Base-by-base conservation (phyloP, 768 basidiomycete genomes). In the Rossbeevera mucosa region DNA sequence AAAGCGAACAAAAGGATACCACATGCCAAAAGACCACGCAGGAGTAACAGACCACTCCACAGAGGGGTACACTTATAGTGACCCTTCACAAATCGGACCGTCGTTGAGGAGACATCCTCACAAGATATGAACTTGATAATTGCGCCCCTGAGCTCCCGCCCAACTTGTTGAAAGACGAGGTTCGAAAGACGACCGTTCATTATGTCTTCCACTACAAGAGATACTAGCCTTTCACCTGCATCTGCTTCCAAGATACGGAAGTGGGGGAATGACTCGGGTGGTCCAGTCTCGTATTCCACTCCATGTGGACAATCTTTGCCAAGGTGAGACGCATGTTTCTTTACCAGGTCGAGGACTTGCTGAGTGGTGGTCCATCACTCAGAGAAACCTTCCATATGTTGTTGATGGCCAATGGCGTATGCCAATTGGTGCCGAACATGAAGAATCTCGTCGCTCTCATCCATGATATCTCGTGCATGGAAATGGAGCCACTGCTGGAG, bases 401-500 rank as follows among this genome's bases (percentile, higher is more conserved):
- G 56, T 41, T 65, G 67, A 3, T 42, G 20, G 9, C 74, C 74
- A 4, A 66, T 54, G 6, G 72, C 65, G 18, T 73, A 75, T 1
- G 71, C 58, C 14, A 73, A 50, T 20, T 74, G 72, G 47, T 68
- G 71, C 5, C 67, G 68, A 40, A 71, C 64, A 20, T 73, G 64
- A 14, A 73, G 63, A 29, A 60, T 57, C 40, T 64, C 66, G 30
- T 68, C 65, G 41, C 67, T 67, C 48, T 68, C 67, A n/a, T 68
- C 66, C 3, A 68, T 36, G 11, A 68, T 59, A 36, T 69, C 68
- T 24, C 66, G 61, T 5, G 66, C 52, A 45, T 29, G 52, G 7
- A 22, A 46, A 18, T 69, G 57, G 7, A 68, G 55, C 63, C 61
- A 67, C 7, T 14, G 49, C 11, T 69, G 63, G 20, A 64, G 48